Conservation (phyloP, 73 alveolate species). For the Paramecium biaurelia region DNA sequence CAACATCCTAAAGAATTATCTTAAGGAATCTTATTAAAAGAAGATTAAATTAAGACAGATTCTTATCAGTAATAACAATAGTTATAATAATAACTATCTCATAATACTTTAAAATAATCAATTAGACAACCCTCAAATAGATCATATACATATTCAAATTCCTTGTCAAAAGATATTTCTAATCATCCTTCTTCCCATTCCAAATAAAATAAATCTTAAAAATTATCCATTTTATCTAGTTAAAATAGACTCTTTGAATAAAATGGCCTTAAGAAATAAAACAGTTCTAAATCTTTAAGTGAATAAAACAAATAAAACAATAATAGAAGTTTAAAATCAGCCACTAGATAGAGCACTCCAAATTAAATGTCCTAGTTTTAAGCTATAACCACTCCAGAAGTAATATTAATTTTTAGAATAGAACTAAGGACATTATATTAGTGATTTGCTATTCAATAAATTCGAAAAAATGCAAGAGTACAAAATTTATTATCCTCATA, state of each 20-base stretch:
- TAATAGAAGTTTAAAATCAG: background rate
- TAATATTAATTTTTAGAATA: background rate
- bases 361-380: background rate
- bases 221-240: background rate
- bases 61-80: background rate
- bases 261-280: background rate
- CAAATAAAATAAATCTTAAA: conserved; percentile 10
- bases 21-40: background rate
- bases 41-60: background rate
- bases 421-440: background rate
- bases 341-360: background rate
- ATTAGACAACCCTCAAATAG: conserved; percentile 8
- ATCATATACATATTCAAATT: background rate
- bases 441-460: background rate
- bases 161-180: background rate
- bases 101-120: background rate
- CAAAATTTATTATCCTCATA: background rate
- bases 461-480: conserved; percentile 6
- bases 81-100: background rate
- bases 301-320: background rate
- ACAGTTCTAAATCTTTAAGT: background rate
- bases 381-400: background rate
- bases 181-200: conserved; percentile 17
- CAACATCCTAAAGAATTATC: background rate
- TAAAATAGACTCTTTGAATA: background rate